Percentiles rank a stretch among this genome's conserved stretches.
phyloP scores from a whole-genome alignment of 805 yeast species.

The Metschnikowia continentalis region DNA sequence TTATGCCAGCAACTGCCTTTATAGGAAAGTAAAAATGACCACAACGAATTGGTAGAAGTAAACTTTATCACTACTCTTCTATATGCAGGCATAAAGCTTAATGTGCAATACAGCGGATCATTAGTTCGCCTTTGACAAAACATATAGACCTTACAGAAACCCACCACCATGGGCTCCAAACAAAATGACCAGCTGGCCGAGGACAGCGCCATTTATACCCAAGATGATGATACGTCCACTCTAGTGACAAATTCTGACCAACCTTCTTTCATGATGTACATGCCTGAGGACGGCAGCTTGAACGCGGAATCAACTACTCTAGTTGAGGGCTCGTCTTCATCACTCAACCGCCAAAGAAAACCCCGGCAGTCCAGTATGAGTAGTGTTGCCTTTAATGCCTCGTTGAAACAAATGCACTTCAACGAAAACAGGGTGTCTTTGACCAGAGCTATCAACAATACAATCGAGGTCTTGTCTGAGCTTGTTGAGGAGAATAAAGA shows the following conservation, averaged over 20 bases:
- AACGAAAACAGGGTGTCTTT: slow-evolving; percentile 67
- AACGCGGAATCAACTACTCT: slow-evolving; percentile 26
- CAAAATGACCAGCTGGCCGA: slow-evolving; percentile 2
- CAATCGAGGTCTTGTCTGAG: slow-evolving; percentile 48
- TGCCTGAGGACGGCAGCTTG: slow-evolving; percentile 31
- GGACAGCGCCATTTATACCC: not conserved
- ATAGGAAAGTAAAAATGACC: no score
- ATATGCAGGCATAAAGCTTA: no score
- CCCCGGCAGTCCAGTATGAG: slow-evolving; percentile 16
- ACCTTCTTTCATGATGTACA: slow-evolving; percentile 22
- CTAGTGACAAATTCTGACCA: slow-evolving; percentile 13
- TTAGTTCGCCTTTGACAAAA: slow-evolving; percentile 7
- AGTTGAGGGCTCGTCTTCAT: slow-evolving; percentile 26
- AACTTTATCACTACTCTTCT: no score
- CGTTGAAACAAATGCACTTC: slow-evolving; percentile 70
- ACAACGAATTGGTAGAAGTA: not conserved
- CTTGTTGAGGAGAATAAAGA: slow-evolving; percentile 52
- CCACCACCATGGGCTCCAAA: slow-evolving; percentile 2
- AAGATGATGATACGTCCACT: slow-evolving; percentile 13
- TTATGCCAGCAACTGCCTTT: no score
- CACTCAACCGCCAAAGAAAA: slow-evolving; percentile 3
- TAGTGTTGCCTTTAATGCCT: slow-evolving; percentile 40
- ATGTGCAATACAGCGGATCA: not conserved
- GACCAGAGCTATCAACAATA: slow-evolving; percentile 54
- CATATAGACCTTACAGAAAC: not conserved